Conservation (phyloP, 495 filamentous ascomycete species). For the Jackrogersella multiformis region DNA sequence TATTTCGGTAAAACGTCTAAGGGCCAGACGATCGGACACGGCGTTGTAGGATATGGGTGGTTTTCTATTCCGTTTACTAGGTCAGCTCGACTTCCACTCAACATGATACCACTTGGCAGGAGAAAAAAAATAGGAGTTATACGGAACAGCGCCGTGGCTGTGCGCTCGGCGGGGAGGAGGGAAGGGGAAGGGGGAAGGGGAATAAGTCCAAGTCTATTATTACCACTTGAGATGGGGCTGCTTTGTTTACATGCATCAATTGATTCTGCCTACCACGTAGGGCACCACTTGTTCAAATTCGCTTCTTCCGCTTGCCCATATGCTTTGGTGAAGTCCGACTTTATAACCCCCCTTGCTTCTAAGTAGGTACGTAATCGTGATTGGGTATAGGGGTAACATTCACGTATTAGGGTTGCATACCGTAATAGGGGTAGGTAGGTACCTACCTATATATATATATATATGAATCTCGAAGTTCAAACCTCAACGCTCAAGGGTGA, state of each 20-base stretch:
- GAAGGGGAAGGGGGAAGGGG: background rate
- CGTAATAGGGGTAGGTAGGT: background rate
- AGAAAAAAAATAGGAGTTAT: constrained; percentile 35
- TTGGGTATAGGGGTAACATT: background rate
- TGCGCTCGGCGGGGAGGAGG: constrained; percentile 15
- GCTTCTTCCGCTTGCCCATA: background rate
- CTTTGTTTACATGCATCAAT: constrained; percentile 37
- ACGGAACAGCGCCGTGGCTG: constrained; percentile 14
- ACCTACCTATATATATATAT: background rate
- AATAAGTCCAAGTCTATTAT: constrained; percentile 14
- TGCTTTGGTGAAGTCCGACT: background rate
- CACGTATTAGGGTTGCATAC: background rate
- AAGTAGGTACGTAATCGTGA: background rate
- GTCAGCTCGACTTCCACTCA: constrained; percentile 24
- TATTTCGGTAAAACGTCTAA: constrained; percentile 19
- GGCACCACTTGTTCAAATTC: constrained; percentile 16
- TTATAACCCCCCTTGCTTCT: background rate
- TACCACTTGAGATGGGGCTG: constrained; percentile 18
- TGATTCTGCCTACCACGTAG: constrained; percentile 20
- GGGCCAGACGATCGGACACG: constrained; percentile 14
- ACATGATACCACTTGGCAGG: constrained; percentile 42
- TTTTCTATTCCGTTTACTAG: constrained; percentile 11
- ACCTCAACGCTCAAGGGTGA: no score
- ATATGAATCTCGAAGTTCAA: no score
- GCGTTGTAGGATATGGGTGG: constrained; percentile 9